Percentiles rank a stretch among this genome's conserved stretches.
phyloP scores from a whole-genome alignment of 768 basidiomycete species.

The Hericium erinaceus region DNA sequence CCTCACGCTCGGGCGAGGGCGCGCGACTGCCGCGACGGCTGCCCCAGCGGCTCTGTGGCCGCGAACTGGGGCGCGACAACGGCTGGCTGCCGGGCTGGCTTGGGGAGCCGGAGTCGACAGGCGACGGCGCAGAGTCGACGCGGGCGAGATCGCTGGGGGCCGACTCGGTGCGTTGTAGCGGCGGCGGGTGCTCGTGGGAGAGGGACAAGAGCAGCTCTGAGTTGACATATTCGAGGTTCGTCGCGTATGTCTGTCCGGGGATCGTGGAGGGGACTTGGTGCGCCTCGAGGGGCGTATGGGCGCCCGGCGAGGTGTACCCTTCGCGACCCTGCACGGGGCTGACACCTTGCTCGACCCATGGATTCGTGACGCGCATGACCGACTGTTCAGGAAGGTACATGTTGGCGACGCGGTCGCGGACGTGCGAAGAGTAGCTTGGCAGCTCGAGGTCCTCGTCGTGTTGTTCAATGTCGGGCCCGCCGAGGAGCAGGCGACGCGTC shows the following conservation, averaged over 20 bases:
- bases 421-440: conserved; percentile 83
- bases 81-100: conserved; percentile 18
- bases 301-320: conserved; percentile 9
- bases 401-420: conserved; percentile 82
- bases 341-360: conserved; percentile 40
- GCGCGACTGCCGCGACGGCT: conserved; percentile 26
- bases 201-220: conserved; percentile 73
- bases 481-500: conserved; percentile 65
- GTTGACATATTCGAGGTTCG: conserved; percentile 72
- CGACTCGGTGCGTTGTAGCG: conserved; percentile 16
- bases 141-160: conserved; percentile 4
- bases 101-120: conserved; percentile 20
- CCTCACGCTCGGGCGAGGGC: conserved; percentile 24
- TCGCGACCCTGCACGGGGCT: conserved; percentile 27
- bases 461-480: conserved; percentile 26
- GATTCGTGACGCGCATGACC: conserved; percentile 56
- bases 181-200: conserved; percentile 28
- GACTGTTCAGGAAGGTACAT: conserved; percentile 58
- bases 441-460: conserved; percentile 65
- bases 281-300: conserved; percentile 15
- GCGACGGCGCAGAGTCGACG: conserved; percentile 12
- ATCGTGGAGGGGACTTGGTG: conserved; percentile 20
- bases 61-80: conserved; percentile 7
- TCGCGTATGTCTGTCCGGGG: conserved; percentile 26
- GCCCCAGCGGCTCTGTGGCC: conserved; percentile 19